Percentiles rank a stretch among this genome's conserved stretches.
Evolutionary conservation across 164 flowering plant species (phyloP).

Genomic region (Amborella trichopoda): DNA sequence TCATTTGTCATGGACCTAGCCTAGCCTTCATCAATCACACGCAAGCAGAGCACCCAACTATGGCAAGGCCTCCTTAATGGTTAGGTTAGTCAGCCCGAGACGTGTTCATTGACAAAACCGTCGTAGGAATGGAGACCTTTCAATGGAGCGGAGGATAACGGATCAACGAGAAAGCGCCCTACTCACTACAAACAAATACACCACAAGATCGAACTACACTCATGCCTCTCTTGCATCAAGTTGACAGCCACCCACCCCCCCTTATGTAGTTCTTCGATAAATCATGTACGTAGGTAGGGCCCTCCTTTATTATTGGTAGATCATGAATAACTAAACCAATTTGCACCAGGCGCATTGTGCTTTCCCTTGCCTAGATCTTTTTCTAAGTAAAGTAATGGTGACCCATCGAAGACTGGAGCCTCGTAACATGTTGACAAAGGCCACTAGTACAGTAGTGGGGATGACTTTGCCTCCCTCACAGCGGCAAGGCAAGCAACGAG

Average conservation of each 20-base stretch:
- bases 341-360: no score
- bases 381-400: neutral
- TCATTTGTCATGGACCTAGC: neutral
- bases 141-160: constrained; percentile 3
- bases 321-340: no score
- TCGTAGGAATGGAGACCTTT: constrained; percentile 5
- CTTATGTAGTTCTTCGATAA: no score
- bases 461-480: neutral
- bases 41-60: neutral
- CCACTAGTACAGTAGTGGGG: neutral
- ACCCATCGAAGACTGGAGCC: neutral
- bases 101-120: constrained; percentile 2
- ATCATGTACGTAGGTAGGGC: no score
- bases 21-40: neutral
- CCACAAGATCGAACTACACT: neutral
- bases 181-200: no score
- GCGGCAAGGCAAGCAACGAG: no score
- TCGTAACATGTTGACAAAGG: neutral
- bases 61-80: neutral
- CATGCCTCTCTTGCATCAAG: neutral
- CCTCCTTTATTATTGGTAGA: neutral
- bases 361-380: no score
- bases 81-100: constrained; percentile 2
- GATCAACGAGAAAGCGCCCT: constrained; percentile 2
- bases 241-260: neutral